A percentile compares a stretch with the other conserved stretches of the same genome.
phyloP scores from a whole-genome alignment of 192 early-diverging fungal genomes.

The Blastocladiella britannica region DNA sequence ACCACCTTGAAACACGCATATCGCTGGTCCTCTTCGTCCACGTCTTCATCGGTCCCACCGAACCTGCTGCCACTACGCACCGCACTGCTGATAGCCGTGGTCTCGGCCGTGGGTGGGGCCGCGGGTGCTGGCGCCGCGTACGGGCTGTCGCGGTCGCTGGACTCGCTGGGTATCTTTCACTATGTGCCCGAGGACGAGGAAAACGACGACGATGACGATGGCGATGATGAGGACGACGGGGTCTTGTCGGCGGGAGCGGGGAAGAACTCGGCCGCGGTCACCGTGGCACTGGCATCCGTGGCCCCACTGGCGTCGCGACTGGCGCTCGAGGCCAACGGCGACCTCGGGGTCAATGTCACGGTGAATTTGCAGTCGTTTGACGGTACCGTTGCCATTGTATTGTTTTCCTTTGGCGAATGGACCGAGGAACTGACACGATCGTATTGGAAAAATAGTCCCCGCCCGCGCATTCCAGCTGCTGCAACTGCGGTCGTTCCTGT shows the following conservation, averaged over 20 bases:
- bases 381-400: neutral
- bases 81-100: neutral
- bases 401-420: no score
- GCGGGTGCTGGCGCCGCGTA: neutral
- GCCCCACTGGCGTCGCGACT: neutral
- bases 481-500: neutral
- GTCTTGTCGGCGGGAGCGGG: neutral
- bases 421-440: no score
- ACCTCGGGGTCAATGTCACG: neutral
- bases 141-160: neutral
- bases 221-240: neutral
- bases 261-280: no score
- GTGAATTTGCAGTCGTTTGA: neutral
- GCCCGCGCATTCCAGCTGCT: neutral
- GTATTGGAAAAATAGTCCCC: neutral
- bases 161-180: neutral
- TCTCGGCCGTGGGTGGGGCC: neutral
- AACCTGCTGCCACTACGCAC: no score
- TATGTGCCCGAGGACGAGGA: neutral
- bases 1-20: no score
- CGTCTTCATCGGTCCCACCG: no score
- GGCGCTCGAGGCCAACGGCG: neutral
- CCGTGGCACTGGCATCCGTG: no score
- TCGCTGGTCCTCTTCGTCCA: no score
- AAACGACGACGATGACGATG: neutral